These are phyloP conservation scores for Nyssa sinensis DNA, from an alignment of 148 eudicot genomes.

Conservation along the genomic window DNA sequence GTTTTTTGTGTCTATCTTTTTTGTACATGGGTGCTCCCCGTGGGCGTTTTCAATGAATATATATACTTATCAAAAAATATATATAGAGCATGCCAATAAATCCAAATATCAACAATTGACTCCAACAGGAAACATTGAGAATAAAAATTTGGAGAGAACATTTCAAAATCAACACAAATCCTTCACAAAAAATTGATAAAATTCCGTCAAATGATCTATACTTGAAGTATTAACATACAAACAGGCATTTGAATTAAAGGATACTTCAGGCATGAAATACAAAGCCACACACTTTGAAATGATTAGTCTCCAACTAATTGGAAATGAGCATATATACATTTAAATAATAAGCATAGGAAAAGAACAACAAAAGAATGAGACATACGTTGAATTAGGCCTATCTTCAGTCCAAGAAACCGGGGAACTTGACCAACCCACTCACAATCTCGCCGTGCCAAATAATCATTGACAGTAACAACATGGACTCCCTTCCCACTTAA, in stretches of 20 bases:
- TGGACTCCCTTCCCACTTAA: constrained; percentile 84
- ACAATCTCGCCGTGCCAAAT: constrained; percentile 94
- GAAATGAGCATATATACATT: not conserved
- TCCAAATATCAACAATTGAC: too few relatives aligned
- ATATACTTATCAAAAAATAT: too few relatives aligned
- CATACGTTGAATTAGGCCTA: constrained; percentile 98
- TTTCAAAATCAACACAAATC: too few relatives aligned
- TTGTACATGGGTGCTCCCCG: too few relatives aligned
- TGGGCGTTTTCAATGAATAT: too few relatives aligned
- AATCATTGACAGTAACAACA: constrained; percentile 96
- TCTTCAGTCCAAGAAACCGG: constrained; percentile 94
- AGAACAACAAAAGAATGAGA: constrained; percentile 18
- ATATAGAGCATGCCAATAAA: too few relatives aligned
- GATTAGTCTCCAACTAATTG: not conserved
- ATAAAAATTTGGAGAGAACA: too few relatives aligned
- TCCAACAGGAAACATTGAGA: too few relatives aligned
- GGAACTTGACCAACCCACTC: constrained; percentile 99
- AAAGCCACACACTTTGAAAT: constrained; percentile 4
- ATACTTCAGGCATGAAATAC: not conserved
- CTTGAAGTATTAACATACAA: too few relatives aligned
- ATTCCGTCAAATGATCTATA: too few relatives aligned
- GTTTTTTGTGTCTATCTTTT: too few relatives aligned
- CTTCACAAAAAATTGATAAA: not conserved
- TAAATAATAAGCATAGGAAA: not conserved
- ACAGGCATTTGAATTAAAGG: not conserved